Base-by-base conservation (phyloP, 2,329 filamentous ascomycete genomes). In the Metarhizium album region DNA sequence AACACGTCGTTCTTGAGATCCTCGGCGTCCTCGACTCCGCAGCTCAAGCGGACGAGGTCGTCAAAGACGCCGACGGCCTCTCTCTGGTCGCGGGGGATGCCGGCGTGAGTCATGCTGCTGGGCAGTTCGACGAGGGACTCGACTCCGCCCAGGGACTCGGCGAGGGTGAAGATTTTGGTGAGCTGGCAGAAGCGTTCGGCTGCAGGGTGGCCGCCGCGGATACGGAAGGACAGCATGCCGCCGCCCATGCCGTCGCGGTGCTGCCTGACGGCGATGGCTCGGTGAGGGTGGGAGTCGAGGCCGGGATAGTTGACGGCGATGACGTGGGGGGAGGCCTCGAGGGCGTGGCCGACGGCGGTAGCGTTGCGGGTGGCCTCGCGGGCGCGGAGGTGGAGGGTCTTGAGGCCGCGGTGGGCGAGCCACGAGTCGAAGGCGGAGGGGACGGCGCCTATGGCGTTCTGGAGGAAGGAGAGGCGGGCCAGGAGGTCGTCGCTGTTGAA, bases 191-290 rank as follows among this genome's bases (percentile, higher is more conserved):
- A 98, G 48, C 83, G 80, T 71, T 94, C 87, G 14, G 93, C 93
- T 1, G 91, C 91, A 45, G 77, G 78, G 62, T 89, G 80, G 35
- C 93, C 93, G 51, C 91, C 93, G 57, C 82, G 80, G 68, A 98
- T 87, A 58, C 93, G 86, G 83, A 98, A 98, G 52, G 86, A 91
- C 42, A 98, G 82, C 93, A 98, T 98, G 54, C 93, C 93, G 59
- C 93, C 93, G 53, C 93, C 93, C 79, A 97, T 85, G 55, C 86
- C 93, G 60, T 94, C 79, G 58, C 93, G 87, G 74, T 98, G 93
- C 74, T 98, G 93, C 72, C 87, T 89, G 62, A 84, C 66, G 20
- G 91, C 89, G 60, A 98, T 89, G 56, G 78, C 76, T 60, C 89
- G 84, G 64, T 97, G 89, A 6, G 86, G 85, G 71, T 97, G 91